phyloP scores from a whole-genome alignment of 208 protist species.

The Trypanosoma cruzi region DNA sequence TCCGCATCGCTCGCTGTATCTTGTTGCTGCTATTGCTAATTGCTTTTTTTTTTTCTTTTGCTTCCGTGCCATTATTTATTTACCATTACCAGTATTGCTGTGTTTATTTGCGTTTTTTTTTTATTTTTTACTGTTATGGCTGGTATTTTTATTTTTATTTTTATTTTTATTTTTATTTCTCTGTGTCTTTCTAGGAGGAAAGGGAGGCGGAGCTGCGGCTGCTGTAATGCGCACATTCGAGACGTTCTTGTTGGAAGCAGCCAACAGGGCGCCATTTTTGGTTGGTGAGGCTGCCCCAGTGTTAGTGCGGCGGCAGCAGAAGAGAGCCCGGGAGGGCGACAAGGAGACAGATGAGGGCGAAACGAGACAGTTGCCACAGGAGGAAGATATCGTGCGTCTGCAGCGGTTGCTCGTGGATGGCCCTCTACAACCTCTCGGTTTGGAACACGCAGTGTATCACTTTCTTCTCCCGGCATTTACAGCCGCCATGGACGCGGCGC shows the following conservation, averaged over 20 bases:
- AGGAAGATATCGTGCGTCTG: constrained; percentile 32
- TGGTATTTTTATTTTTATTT: neutral
- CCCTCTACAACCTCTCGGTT: constrained; percentile 56
- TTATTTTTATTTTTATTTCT: constrained; percentile 19
- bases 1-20: too few species aligned
- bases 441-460: constrained; percentile 62
- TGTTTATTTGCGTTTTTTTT: neutral
- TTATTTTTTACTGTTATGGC: neutral
- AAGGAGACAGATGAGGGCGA: too few species aligned
- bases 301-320: neutral
- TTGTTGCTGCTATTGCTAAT: too few species aligned
- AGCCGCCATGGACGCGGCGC: constrained; percentile 38
- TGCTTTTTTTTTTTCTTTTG: too few species aligned
- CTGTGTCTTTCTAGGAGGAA: constrained; percentile 4
- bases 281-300: constrained; percentile 28
- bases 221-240: constrained; percentile 34
- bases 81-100: too few species aligned
- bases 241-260: constrained; percentile 38
- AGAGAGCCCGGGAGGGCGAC: neutral
- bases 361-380: neutral
- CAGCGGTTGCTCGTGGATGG: constrained; percentile 57
- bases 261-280: constrained; percentile 41
- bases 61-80: too few species aligned
- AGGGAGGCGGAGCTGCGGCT: neutral
- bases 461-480: constrained; percentile 45